Evolutionary conservation across 1,139 yeast species (phyloP), one percentile per base, ranked within the genome.

Genomic region (Kodamaea ohmeri): DNA sequence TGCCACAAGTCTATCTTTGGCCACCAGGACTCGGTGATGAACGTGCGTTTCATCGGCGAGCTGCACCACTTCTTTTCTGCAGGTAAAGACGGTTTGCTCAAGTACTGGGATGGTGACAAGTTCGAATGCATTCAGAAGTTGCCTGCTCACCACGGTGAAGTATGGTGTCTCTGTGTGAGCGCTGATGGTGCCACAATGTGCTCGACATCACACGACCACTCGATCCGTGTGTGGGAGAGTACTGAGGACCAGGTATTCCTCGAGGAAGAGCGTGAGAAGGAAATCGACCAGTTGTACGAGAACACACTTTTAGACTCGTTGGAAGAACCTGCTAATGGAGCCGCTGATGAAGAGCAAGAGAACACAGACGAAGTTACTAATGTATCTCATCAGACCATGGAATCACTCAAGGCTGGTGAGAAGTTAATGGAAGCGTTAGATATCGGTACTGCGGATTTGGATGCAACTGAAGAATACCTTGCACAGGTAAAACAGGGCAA

Each of bases 31-130:
- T 83, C 96, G 4, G 85, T 92, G 43, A 87, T 92, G 95, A 75
- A 76, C 49, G 96, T 90, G 25, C 76, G 68, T 44, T 92, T 92
- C 55, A 76, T 89, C 44, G 94, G 95, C 1, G 83, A 80, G 13
- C 73, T 86, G 9, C 96, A 90, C 58, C 80, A 90, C 60, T 89
- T 94, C 60, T 86, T 94, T 62, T 84, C 96, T 37, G 81, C 89
- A 42, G 83, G 94, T 34, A 92, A 92, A 58, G 99, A 92, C 61
- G 90, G 88, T 11, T 63, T 83, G 46, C 76, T 92, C 41, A 92
- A 94, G 62, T 89, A 88, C 60, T 92, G 98, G 98, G 98, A 92
- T 61, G 98, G 97, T 48, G 95, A 87, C 55, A 92, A 92, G 63
- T 92, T 92, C 60, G 97, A 88, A 52, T 86, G 94, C 60, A 78